phyloP scores from a whole-genome alignment of 805 yeast species.

The Candida namnaoensis region DNA sequence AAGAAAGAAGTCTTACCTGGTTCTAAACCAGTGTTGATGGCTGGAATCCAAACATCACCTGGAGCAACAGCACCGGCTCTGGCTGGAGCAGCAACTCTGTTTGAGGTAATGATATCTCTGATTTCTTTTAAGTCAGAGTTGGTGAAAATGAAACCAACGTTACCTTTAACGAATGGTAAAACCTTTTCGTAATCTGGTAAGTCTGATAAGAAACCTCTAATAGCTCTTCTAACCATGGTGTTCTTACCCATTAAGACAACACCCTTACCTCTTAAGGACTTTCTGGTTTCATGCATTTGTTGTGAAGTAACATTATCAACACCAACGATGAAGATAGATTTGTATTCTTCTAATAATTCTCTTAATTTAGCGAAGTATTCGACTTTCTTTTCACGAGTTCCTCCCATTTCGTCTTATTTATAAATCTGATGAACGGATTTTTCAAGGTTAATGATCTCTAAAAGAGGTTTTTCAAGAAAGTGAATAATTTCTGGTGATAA shows the following conservation, averaged over 20 bases:
- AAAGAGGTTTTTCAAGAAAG: not conserved
- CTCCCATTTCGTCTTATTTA: conserved; percentile 95
- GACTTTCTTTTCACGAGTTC: conserved; percentile 94
- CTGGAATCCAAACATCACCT: conserved; percentile 94
- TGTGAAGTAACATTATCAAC: conserved; percentile 99
- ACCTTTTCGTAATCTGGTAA: conserved; percentile 94
- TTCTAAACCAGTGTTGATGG: conserved; percentile 99
- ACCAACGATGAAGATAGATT: conserved; percentile 97
- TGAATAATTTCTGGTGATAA: too few species aligned
- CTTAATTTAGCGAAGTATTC: conserved; percentile 95
- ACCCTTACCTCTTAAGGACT: conserved; percentile 89
- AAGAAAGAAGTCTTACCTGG: conserved; percentile 99
- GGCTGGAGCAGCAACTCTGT: conserved; percentile 99
- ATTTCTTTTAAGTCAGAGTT: conserved; percentile 86
- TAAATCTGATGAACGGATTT: conserved; percentile 68
- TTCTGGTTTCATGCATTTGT: conserved; percentile 99
- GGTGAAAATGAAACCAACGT: conserved; percentile 99
- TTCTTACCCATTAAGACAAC: conserved; percentile 99
- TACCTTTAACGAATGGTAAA: conserved; percentile 93
- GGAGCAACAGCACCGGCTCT: conserved; percentile 99
- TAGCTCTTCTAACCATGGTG: conserved; percentile 99
- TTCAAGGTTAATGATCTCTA: conserved; percentile 49
- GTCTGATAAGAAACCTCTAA: conserved; percentile 90
- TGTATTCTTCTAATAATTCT: conserved; percentile 92
- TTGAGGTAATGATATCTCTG: conserved; percentile 80